phyloP scores from a whole-genome alignment of 129 eudicot species.

The Pittosporum tobira region DNA sequence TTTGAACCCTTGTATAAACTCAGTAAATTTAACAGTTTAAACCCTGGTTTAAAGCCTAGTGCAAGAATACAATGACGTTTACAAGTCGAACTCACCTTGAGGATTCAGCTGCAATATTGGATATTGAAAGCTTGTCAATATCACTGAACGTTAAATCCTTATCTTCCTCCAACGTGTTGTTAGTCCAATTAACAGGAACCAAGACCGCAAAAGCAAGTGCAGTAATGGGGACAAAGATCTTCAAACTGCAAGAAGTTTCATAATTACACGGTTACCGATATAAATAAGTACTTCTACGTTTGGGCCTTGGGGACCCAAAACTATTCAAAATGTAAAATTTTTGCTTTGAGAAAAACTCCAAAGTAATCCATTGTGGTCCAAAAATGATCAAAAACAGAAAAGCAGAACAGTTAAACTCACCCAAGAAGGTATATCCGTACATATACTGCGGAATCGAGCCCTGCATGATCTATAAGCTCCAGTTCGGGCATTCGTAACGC shows the following conservation, averaged over 20 bases:
- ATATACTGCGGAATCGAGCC: constrained; percentile 93
- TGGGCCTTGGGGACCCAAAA: too few relatives aligned
- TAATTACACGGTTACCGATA: background rate
- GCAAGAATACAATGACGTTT: background rate
- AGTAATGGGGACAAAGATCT: constrained; percentile 83
- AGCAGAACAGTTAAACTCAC: constrained; percentile 28
- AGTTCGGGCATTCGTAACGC: constrained; percentile 97
- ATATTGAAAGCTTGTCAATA: constrained; percentile 91
- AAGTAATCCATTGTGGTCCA: background rate
- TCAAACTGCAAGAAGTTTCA: constrained; percentile 55
- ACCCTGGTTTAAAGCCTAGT: too few relatives aligned
- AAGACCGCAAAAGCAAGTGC: constrained; percentile 67
- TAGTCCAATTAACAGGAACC: constrained; percentile 89
- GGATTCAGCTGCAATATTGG: constrained; percentile 79
- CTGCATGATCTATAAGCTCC: constrained; percentile 90
- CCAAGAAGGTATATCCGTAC: constrained; percentile 94
- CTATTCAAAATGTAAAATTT: background rate
- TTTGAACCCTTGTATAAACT: too few relatives aligned
- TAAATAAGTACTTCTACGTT: too few relatives aligned
- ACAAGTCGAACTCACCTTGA: constrained; percentile 37
- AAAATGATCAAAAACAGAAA: background rate
- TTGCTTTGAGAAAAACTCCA: background rate
- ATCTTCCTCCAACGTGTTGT: constrained; percentile 32
- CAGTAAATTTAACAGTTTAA: too few relatives aligned
- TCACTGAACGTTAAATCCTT: constrained; percentile 56